These are phyloP conservation scores for Boletus patriciae DNA, from an alignment of 768 basidiomycete species.

Conservation along the genomic window DNA sequence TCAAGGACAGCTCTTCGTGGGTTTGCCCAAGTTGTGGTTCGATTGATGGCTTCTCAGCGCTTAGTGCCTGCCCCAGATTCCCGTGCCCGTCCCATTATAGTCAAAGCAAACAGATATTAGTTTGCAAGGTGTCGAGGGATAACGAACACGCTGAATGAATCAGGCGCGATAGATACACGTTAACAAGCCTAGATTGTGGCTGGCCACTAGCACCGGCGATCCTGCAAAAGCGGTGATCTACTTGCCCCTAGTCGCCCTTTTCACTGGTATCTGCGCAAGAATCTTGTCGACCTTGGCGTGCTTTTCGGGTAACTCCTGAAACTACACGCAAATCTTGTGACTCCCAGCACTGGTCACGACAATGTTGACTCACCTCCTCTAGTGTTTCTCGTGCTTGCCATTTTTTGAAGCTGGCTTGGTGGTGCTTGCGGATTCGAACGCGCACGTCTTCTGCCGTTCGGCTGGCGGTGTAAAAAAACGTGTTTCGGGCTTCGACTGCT, in stretches of 20 bases:
- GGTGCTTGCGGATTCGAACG: slow-evolving; percentile 73
- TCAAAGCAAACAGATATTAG: too few relatives aligned
- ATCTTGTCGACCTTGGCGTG: slow-evolving; percentile 66
- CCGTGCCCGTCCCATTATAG: too few relatives aligned
- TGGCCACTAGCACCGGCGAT: neutral
- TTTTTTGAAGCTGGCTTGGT: slow-evolving; percentile 63
- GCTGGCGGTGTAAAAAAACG: slow-evolving; percentile 53
- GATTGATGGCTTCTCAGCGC: too few relatives aligned
- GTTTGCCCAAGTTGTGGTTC: too few relatives aligned
- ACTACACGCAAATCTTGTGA: slow-evolving; percentile 41
- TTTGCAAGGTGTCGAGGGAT: too few relatives aligned
- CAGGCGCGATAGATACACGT: neutral
- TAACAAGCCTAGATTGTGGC: neutral
- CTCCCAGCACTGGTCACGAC: neutral
- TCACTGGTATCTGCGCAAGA: slow-evolving; percentile 57
- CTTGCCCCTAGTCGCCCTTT: slow-evolving; percentile 48
- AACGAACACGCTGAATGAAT: too few relatives aligned
- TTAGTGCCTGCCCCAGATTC: too few relatives aligned
- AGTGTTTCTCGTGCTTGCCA: slow-evolving; percentile 67
- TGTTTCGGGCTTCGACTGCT: slow-evolving; percentile 68
- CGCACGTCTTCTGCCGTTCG: slow-evolving; percentile 75
- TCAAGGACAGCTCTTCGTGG: too few relatives aligned
- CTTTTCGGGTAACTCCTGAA: slow-evolving; percentile 69
- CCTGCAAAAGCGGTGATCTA: slow-evolving; percentile 11
- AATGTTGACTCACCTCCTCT: slow-evolving; percentile 47